Base-by-base conservation (phyloP, 2,329 filamentous ascomycete species). In the Pseudodiploospora longispora region DNA sequence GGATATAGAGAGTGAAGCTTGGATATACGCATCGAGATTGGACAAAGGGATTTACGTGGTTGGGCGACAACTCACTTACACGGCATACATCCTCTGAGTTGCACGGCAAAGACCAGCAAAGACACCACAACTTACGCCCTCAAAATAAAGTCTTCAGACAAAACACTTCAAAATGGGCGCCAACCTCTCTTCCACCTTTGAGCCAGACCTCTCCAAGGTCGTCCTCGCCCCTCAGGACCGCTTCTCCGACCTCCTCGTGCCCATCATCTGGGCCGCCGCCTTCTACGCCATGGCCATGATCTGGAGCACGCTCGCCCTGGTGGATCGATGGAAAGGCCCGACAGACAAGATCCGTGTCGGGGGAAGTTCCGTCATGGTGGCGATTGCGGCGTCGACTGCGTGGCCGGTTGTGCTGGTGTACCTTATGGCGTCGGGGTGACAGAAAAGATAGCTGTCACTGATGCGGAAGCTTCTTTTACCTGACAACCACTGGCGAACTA, bases 241-340 rank as follows among this genome's bases (percentile, higher is more conserved):
- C 31, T 30, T 38, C 32, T 49, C 58, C 34, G 56, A 57, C 50
- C 58, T 67, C 41, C 49, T 63, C 30, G 47, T 68, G 47, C 60
- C 50, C 40, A 41, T 62, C 39, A 51, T 61, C 48, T 70, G 67
- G 66, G 56, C 44, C 6, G 41, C 53, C 28, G 56, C 58, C 4
- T 47, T 67, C 33, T 68, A 70, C 55, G 57, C 43, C 41, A 60
- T 62, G 47, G 65, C 60, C 56, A 66, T 68, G 58, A 64, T 70
- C 53, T 68, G 62, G 52, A 65, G 59, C 47, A 66, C 67, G 30
- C 62, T 65, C 54, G 55, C 55, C n/a, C 59, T 70, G 44, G 50
- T 69, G 50, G 62, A 65, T 49, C 63, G 67, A n/a, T 70, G 67
- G 67, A 59, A 62, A 48, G 65, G 67, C 0, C 59, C 60, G 8